Conservation (phyloP, 441 rosid species). For the Pelargonium australe region DNA sequence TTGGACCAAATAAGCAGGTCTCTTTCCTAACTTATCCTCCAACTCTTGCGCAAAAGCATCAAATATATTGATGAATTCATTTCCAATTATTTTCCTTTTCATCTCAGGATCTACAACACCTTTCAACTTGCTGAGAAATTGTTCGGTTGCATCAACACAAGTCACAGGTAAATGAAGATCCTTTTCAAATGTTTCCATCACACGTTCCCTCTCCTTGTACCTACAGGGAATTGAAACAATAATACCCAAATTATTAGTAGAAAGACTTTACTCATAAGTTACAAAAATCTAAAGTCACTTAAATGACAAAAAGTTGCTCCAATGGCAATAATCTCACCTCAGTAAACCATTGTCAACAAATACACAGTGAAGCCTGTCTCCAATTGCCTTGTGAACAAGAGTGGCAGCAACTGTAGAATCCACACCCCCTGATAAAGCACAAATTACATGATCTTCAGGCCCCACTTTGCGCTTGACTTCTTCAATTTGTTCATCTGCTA, state of each 20-base stretch:
- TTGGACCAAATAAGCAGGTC: conserved; percentile 76
- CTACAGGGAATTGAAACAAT: conserved; percentile 28
- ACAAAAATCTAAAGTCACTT: neutral
- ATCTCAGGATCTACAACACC: conserved; percentile 87
- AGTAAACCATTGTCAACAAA: conserved; percentile 90
- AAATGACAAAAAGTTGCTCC: neutral
- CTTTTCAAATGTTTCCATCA: conserved; percentile 73
- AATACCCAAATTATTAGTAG: neutral
- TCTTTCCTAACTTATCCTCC: conserved; percentile 66
- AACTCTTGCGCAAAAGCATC: conserved; percentile 68
- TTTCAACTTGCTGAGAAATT: conserved; percentile 70
- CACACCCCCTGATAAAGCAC: conserved; percentile 85
- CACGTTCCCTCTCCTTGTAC: conserved; percentile 85
- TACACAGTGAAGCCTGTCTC: conserved; percentile 82
- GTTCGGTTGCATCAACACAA: conserved; percentile 70
- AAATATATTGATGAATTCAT: conserved; percentile 67
- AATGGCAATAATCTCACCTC: conserved; percentile 40
- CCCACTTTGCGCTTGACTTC: conserved; percentile 54
- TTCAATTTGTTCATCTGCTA: conserved; percentile 77
- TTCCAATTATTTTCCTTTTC: conserved; percentile 89
- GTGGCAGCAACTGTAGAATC: conserved; percentile 96
- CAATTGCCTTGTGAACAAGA: conserved; percentile 92
- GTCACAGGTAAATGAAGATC: conserved; percentile 82
- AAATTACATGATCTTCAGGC: conserved; percentile 74
- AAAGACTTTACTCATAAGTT: too few relatives aligned